Conservation (phyloP, 768 basidiomycete species). For the Leucocoprinus sp. region DNA sequence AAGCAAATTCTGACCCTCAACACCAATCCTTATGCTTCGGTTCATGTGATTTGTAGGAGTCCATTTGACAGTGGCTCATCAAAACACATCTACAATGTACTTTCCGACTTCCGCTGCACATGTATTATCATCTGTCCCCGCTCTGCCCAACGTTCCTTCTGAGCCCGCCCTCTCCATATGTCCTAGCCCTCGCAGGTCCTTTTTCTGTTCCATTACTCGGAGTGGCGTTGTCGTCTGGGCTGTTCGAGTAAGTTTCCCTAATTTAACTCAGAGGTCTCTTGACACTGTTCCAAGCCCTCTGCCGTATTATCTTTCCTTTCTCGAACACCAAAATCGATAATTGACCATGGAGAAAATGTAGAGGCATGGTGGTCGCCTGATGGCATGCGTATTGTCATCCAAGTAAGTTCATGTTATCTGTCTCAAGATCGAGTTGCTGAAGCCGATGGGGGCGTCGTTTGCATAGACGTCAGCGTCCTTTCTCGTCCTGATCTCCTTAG, state of each 20-base stretch:
- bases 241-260: slow-evolving; percentile 42
- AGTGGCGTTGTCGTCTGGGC: slow-evolving; percentile 74
- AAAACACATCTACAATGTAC: slow-evolving; percentile 45
- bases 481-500: slow-evolving; percentile 66
- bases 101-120: slow-evolving; percentile 77
- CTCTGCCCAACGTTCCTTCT: slow-evolving; percentile 52
- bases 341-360: slow-evolving; percentile 78
- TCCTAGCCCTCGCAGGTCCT: slow-evolving; percentile 65
- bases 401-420: slow-evolving; percentile 39
- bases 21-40: background rate
- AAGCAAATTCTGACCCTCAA: background rate
- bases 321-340: slow-evolving; percentile 67
- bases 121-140: slow-evolving; percentile 62
- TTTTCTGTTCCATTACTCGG: slow-evolving; percentile 70
- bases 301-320: slow-evolving; percentile 64
- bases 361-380: slow-evolving; percentile 79
- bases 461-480: slow-evolving; percentile 74
- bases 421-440: background rate
- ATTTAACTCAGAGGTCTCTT: slow-evolving; percentile 6
- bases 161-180: slow-evolving; percentile 51
- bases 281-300: slow-evolving; percentile 44
- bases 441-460: background rate
- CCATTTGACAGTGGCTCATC: background rate
- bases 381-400: slow-evolving; percentile 68
- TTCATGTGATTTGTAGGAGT: background rate